Evolutionary conservation across 495 filamentous ascomycete species (phyloP), one percentile per base, ranked within the genome.

Genomic region (Aspergillus kassunensis): DNA sequence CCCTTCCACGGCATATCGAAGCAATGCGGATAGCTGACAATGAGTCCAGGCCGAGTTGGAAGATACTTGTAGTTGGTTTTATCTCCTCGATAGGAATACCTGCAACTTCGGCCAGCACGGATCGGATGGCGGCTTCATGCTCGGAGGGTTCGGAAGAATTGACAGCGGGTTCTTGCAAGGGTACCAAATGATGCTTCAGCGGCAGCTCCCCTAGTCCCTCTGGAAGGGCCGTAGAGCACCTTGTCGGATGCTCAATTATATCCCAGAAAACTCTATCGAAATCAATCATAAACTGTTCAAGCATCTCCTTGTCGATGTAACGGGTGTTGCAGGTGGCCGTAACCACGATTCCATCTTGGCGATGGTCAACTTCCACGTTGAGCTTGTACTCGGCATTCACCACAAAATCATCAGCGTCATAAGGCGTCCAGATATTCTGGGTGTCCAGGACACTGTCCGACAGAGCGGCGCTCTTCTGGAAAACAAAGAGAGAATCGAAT

Each of bases 401-500:
- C 0, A 87, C 81, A 59, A 89, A 95, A 49, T 77, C 55, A 27
- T 75, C 69, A 57, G 86, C 83, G 20, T 83, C 76, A 20, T 80
- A 43, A 5, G 76, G 61, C 2, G 66, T 72, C 84, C 87, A 89
- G 5, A 87, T 62, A 4, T 69, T 6, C 33, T 61, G 62, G 10
- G 4, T 55, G 40, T 43, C 61, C 45, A 9, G 68, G 55, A 44
- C 12, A 7, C 58, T 44, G 6, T 43, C 48, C 1, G 39, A 53
- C 16, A 39, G 62, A 44, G 15, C 33, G 9, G 56, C 46, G 61
- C 66, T 62, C 51, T 81, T 80, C 58, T 95, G 86, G 57, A 95
- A 96, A 0, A 91, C 86, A 59, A 97, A 95, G 5, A 97, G 72
- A 0, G 79, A 86, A 58, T 96, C 90, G 57, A 97, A 95, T 20